Conservation (phyloP, 495 filamentous ascomycete genomes). For the Neurospora hispaniola region DNA sequence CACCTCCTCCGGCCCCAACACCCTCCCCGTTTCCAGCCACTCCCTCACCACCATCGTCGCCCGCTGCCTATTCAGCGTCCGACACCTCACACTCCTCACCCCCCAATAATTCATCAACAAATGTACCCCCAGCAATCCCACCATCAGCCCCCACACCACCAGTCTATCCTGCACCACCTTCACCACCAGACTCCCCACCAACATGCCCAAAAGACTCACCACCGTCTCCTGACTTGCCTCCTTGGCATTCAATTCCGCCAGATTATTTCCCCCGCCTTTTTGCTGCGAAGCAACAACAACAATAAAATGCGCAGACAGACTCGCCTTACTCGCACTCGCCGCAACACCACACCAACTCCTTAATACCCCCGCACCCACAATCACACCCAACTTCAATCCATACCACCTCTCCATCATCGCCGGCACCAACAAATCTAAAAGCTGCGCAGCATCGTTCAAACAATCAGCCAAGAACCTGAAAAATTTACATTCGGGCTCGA, state of each 20-base stretch:
- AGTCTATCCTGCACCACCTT: slow-evolving; percentile 57
- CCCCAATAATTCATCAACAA: slow-evolving; percentile 76
- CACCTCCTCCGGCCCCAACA: slow-evolving; percentile 54
- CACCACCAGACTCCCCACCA: slow-evolving; percentile 74
- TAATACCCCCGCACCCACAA: slow-evolving; percentile 68
- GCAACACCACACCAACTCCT: slow-evolving; percentile 81
- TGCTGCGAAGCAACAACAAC: slow-evolving; percentile 13
- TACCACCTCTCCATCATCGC: slow-evolving; percentile 42
- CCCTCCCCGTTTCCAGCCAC: slow-evolving; percentile 38
- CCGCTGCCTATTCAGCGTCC: slow-evolving; percentile 78
- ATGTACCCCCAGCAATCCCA: slow-evolving; percentile 62
- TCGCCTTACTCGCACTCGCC: slow-evolving; percentile 81
- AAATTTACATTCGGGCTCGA: slow-evolving; percentile 90
- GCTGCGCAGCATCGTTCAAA: slow-evolving; percentile 85
- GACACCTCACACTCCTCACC: slow-evolving; percentile 73
- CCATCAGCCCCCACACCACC: slow-evolving; percentile 66
- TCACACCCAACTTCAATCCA: slow-evolving; percentile 27
- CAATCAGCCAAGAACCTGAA: slow-evolving; percentile 86
- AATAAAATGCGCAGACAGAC: slow-evolving; percentile 88
- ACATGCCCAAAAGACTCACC: slow-evolving; percentile 82
- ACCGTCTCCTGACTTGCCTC: slow-evolving; percentile 95
- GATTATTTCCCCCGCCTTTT: slow-evolving; percentile 48
- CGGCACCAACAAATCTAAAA: slow-evolving; percentile 80
- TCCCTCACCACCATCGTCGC: slow-evolving; percentile 68
- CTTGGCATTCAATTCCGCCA: slow-evolving; percentile 91